Evolutionary conservation across 768 basidiomycete species (phyloP), one percentile per base, ranked within the genome.

Genomic region (Tricholoma hemisulphureum): DNA sequence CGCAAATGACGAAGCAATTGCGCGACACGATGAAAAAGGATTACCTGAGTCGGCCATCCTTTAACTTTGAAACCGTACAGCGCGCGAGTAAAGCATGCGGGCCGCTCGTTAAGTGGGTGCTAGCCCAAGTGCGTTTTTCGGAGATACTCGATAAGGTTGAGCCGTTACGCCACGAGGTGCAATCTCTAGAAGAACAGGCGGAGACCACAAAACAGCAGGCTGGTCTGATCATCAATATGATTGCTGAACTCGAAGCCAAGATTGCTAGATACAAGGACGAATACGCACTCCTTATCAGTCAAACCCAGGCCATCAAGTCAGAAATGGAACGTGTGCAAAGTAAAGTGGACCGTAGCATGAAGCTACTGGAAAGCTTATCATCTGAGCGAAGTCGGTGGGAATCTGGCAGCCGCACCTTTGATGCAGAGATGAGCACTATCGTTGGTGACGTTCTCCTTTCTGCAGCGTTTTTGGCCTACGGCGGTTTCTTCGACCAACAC

Each of bases 271-370:
- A 98, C 81, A 98, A 98, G 76, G 91, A 95, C 32, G 97, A 99
- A 71, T 99, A 99, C 65, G 97, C 97, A 2, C 79, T 91, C 10
- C 85, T 99, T 60, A 98, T 99, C 74, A 93, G 93, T 67, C 92
- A 98, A 72, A 95, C 93, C 0, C 94, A 98, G 69, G 88, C 95
- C 4, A 98, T 99, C 82, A 97, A 97, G 74, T 81, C 79, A 51
- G 97, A 98, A 75, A 98, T 99, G 97, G 94, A 96, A 65, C 87
- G 91, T 35, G 97, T 99, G 4, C 94, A 98, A 69, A 86, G 89
- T 75, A 97, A 97, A 73, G 97, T 99, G 32, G 91, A 96, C 69
- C 90, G 96, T 61, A 96, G 94, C 69, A 93, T 98, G 89, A 97
- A 88, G 61, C 80, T 98, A 48, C 80, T 99, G 41, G 91, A 89